Conservation (phyloP, 2,329 filamentous ascomycete genomes). For the Berkeleyomyces rouxiae region DNA sequence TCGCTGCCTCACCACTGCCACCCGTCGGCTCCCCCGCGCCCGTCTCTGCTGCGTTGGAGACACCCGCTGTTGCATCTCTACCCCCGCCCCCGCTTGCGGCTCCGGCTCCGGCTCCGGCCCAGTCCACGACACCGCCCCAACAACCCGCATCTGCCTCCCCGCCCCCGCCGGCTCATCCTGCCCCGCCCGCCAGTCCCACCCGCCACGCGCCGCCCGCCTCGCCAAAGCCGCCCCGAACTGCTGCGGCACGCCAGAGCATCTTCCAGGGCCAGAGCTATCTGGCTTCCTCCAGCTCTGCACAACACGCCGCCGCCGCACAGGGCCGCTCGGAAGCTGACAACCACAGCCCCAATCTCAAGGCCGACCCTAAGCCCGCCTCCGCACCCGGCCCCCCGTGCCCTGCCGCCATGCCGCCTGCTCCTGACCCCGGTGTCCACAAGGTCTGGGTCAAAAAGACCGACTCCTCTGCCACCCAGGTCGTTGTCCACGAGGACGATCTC, state of each 20-base stretch:
- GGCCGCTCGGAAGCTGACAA: not conserved
- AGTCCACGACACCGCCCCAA: not conserved
- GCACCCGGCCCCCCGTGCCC: no score
- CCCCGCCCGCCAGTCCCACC: not conserved
- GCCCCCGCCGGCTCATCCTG: not conserved
- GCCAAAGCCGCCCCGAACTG: not conserved
- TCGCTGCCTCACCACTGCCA: not conserved
- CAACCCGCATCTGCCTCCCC: not conserved
- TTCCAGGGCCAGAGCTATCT: not conserved
- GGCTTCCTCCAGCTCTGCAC: not conserved
- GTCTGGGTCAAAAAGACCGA: slow-evolving; percentile 86
- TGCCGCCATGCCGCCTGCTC: no score
- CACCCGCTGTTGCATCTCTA: not conserved
- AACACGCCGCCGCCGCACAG: not conserved
- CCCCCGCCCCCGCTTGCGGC: not conserved
- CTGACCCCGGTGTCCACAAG: slow-evolving; percentile 42
- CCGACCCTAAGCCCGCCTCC: not conserved
- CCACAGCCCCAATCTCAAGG: slow-evolving; percentile 7
- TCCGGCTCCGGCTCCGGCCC: not conserved
- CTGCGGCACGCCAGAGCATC: not conserved
- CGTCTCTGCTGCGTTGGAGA: not conserved
- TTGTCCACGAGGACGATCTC: slow-evolving; percentile 71
- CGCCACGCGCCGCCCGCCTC: not conserved
- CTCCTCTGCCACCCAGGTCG: slow-evolving; percentile 73
- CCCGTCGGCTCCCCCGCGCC: not conserved